Percentiles rank a stretch among this genome's conserved stretches.
Conservation (phyloP, 2,329 filamentous ascomycete species). For the Pseudocercospora vitis region DNA sequence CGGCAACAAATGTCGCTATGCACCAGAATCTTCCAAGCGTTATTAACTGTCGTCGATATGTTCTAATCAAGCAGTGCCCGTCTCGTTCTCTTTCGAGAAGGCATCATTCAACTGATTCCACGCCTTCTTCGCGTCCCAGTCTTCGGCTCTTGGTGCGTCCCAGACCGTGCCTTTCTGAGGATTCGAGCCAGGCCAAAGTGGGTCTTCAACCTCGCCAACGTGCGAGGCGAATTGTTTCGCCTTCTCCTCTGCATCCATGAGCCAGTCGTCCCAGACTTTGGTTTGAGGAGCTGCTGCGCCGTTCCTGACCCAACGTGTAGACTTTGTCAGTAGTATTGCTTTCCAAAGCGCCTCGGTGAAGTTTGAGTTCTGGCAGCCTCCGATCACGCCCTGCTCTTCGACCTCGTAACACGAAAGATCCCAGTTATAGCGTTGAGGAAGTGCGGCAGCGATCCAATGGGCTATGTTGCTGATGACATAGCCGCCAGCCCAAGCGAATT, state of each 20-base stretch:
- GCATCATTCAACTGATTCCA: slow-evolving; percentile 23
- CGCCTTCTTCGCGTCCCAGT: slow-evolving; percentile 25
- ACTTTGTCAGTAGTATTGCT: slow-evolving; percentile 49
- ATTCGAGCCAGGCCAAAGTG: slow-evolving; percentile 11
- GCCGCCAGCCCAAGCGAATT: slow-evolving; percentile 51
- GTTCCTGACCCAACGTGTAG: slow-evolving; percentile 44
- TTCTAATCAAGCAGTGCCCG: not conserved
- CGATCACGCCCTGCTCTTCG: slow-evolving; percentile 37
- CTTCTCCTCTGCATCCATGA: slow-evolving; percentile 23
- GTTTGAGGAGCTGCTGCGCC: slow-evolving; percentile 27
- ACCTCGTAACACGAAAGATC: slow-evolving; percentile 48
- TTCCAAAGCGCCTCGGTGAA: slow-evolving; percentile 54
- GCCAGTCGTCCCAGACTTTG: slow-evolving; percentile 30
- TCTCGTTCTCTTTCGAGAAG: not conserved
- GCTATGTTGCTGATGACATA: slow-evolving; percentile 53
- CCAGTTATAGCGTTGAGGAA: slow-evolving; percentile 51
- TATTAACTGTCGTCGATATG: not conserved
- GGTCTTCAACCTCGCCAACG: not conserved
- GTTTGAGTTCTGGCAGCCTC: slow-evolving; percentile 35
- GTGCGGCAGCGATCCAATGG: slow-evolving; percentile 54
- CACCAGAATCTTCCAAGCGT: not conserved
- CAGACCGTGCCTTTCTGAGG: slow-evolving; percentile 12
- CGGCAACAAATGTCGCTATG: not conserved
- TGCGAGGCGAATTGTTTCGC: slow-evolving; percentile 11
- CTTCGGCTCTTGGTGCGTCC: slow-evolving; percentile 11